phyloP scores from a whole-genome alignment of 176 grass and related monocot genomes.

The Raddia distichophylla region DNA sequence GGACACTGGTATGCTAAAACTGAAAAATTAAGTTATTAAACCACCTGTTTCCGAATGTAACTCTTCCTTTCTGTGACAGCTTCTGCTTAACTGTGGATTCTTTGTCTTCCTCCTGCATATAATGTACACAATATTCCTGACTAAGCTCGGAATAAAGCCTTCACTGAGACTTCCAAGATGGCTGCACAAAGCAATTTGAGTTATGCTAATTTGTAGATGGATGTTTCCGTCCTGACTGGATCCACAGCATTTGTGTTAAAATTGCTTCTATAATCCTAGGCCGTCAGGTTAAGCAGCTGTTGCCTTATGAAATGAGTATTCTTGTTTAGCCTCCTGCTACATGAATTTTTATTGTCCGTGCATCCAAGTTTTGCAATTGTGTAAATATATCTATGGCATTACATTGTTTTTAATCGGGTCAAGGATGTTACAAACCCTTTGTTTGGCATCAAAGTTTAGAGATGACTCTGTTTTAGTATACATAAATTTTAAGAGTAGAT shows the following conservation, averaged over 20 bases:
- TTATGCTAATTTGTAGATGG: slow-evolving; percentile 22
- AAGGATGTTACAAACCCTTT: background rate
- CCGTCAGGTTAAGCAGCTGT: background rate
- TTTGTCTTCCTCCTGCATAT: slow-evolving; percentile 90
- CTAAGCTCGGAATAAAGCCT: slow-evolving; percentile 78
- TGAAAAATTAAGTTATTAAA: background rate
- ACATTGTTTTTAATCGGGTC: too few species aligned
- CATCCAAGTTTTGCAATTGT: slow-evolving; percentile 13
- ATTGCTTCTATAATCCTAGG: background rate
- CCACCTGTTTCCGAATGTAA: background rate
- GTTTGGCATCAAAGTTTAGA: background rate
- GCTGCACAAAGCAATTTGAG: slow-evolving; percentile 66
- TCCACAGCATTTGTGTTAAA: slow-evolving; percentile 13
- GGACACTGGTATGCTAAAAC: slow-evolving; percentile 64
- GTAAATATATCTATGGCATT: background rate
- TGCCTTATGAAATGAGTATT: slow-evolving; percentile 16
- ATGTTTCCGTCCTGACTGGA: background rate
- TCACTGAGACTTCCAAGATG: slow-evolving; percentile 74
- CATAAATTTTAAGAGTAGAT: too few species aligned
- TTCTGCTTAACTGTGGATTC: slow-evolving; percentile 85
- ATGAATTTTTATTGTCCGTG: slow-evolving; percentile 20
- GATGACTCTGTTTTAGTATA: too few species aligned
- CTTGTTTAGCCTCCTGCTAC: background rate
- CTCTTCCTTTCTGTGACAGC: slow-evolving; percentile 52
- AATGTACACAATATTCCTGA: slow-evolving; percentile 73